Percentiles rank a stretch among this genome's conserved stretches.
Conservation (phyloP, 2,329 filamentous ascomycete genomes). For the Verruconis gallopava region DNA sequence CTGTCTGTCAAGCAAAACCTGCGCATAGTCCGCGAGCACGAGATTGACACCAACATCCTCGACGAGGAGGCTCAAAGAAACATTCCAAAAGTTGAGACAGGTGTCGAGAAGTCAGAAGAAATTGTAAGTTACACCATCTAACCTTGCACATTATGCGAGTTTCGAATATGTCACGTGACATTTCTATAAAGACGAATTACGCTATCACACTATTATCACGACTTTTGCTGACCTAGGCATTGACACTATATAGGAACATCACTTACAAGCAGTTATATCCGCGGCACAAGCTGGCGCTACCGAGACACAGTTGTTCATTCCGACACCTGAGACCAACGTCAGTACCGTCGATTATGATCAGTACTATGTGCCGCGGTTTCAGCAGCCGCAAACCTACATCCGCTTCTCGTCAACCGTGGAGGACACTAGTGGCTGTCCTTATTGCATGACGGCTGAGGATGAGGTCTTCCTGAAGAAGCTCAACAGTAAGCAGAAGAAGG, state of each 20-base stretch:
- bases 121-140: slow-evolving; percentile 59
- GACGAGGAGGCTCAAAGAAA: slow-evolving; percentile 76
- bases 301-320: slow-evolving; percentile 51
- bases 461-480: slow-evolving; percentile 70
- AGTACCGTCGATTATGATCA: slow-evolving; percentile 60
- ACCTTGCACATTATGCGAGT: too few relatives aligned
- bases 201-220: too few relatives aligned
- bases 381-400: slow-evolving; percentile 84
- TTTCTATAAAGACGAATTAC: too few relatives aligned
- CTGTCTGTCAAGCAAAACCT: slow-evolving; percentile 82
- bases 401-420: slow-evolving; percentile 97
- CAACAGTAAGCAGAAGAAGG: slow-evolving; percentile 59
- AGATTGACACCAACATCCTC: slow-evolving; percentile 65
- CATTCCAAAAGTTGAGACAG: slow-evolving; percentile 77
- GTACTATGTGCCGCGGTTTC: slow-evolving; percentile 68
- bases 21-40: slow-evolving; percentile 75
- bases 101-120: slow-evolving; percentile 94
- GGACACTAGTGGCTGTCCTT: slow-evolving; percentile 78
- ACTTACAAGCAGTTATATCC: slow-evolving; percentile 76
- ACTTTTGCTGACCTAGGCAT: not conserved
- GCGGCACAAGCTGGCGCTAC: slow-evolving; percentile 46
- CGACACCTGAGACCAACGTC: slow-evolving; percentile 48
- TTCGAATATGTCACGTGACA: not conserved
- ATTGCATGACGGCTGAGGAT: slow-evolving; percentile 92
- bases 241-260: slow-evolving; percentile 58